Evolutionary conservation across 768 basidiomycete species (phyloP).

Genomic region (Lactarius hengduanensis): DNA sequence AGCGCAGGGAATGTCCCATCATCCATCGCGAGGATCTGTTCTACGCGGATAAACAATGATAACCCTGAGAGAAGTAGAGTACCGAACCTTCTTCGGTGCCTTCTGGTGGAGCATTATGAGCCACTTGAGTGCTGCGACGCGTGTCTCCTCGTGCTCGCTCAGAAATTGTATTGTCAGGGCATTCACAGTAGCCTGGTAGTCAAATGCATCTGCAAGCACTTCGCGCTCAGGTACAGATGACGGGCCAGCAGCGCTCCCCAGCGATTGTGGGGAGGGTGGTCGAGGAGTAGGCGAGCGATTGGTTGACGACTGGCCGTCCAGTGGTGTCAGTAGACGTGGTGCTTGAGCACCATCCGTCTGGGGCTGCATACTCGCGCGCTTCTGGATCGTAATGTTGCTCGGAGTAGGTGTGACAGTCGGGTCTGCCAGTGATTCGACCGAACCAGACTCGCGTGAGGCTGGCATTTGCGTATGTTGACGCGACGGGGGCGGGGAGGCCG

Average conservation of each 20-base stretch:
- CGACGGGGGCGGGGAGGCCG: constrained; percentile 43
- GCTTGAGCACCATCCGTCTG: constrained; percentile 3
- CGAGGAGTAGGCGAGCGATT: constrained; percentile 35
- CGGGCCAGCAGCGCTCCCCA: constrained; percentile 31
- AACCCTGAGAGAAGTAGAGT: background rate
- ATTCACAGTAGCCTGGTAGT: constrained; percentile 91
- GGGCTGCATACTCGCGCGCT: constrained; percentile 23
- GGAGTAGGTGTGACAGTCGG: constrained; percentile 30
- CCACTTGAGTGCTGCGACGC: constrained; percentile 96
- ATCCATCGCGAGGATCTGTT: constrained; percentile 89
- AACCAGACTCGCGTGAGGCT: constrained; percentile 46
- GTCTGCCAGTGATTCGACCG: constrained; percentile 46
- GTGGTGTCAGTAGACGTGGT: constrained; percentile 10
- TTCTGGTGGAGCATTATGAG: constrained; percentile 98
- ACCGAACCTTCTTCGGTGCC: constrained; percentile 83
- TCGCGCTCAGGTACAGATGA: constrained; percentile 39
- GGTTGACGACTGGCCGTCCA: constrained; percentile 14
- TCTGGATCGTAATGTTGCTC: constrained; percentile 30
- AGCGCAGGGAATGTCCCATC: constrained; percentile 96
- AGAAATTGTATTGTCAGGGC: constrained; percentile 91
- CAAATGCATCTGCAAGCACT: constrained; percentile 65
- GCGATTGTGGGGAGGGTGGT: constrained; percentile 30
- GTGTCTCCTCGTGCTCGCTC: constrained; percentile 94
- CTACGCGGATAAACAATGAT: background rate
- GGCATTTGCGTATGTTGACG: constrained; percentile 45